Percentiles rank a stretch among this genome's conserved stretches.
Evolutionary conservation across 805 yeast species (phyloP).

Genomic region (Candida dajiaensis): DNA sequence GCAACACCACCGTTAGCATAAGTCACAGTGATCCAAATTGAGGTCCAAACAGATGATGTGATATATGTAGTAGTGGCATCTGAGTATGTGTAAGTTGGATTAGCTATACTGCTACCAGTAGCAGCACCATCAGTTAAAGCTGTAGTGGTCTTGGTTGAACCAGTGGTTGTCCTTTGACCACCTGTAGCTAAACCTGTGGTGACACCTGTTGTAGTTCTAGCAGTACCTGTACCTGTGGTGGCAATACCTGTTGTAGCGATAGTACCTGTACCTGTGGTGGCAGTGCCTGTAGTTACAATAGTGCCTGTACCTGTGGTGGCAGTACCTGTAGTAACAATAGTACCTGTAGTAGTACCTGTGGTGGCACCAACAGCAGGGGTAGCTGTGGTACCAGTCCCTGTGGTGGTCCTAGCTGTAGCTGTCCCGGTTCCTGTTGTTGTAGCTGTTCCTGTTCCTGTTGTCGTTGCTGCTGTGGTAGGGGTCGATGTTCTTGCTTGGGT

Average conservation of each 20-base stretch:
- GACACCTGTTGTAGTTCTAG: constrained; percentile 4
- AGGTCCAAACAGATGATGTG: constrained; percentile 27
- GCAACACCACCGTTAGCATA: constrained; percentile 40
- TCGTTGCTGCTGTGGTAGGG: constrained; percentile 9
- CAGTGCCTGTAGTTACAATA: background rate
- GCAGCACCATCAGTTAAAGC: constrained; percentile 11
- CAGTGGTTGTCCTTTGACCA: constrained; percentile 11
- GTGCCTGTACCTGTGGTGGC: constrained; percentile 6
- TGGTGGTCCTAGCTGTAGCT: constrained; percentile 1
- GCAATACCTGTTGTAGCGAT: constrained; percentile 8
- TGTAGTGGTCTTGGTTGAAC: constrained; percentile 18
- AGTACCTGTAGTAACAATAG: constrained; percentile 1
- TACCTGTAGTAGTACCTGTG: constrained; percentile 1
- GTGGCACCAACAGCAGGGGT: background rate
- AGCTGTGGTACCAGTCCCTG: background rate
- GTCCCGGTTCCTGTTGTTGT: constrained; percentile 9
- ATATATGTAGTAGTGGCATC: constrained; percentile 25
- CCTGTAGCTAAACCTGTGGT: constrained; percentile 5
- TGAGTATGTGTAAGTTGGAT: constrained; percentile 25
- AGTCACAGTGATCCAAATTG: constrained; percentile 49
- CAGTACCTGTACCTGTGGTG: constrained; percentile 12
- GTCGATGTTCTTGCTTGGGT: constrained; percentile 8
- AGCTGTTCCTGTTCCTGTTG: constrained; percentile 21
- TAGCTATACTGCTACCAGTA: constrained; percentile 8
- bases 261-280: constrained; percentile 4